Percentiles rank a stretch among this genome's conserved stretches.
Conservation (phyloP, 257 asterid genomes). For the Galeopsis tetrahit region DNA sequence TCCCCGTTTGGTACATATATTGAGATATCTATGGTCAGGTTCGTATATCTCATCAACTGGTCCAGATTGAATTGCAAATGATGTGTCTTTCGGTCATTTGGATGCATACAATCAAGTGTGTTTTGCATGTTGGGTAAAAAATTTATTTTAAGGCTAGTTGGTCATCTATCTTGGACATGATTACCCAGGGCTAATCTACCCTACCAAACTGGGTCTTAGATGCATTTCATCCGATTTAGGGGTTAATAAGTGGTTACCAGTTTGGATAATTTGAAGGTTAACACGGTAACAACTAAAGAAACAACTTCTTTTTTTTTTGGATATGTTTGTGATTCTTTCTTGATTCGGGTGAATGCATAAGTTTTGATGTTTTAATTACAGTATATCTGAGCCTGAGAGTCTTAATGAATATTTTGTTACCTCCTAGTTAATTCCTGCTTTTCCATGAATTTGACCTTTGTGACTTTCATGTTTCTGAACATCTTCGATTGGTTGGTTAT, state of each 20-base stretch:
- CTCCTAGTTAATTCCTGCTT: not conserved
- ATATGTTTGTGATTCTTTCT: slow-evolving; percentile 8
- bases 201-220: not conserved
- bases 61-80: too few relatives aligned
- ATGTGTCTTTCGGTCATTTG: too few relatives aligned
- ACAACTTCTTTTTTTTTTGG: not conserved
- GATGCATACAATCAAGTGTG: too few relatives aligned
- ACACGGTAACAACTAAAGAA: not conserved
- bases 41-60: too few relatives aligned
- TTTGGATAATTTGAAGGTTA: not conserved
- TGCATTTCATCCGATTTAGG: not conserved
- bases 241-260: not conserved
- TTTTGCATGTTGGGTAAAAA: too few relatives aligned
- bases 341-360: not conserved
- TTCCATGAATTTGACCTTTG: not conserved
- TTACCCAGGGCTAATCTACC: too few relatives aligned
- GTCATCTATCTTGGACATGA: too few relatives aligned
- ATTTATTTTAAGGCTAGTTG: too few relatives aligned
- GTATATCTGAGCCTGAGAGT: slow-evolving; percentile 7
- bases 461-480: slow-evolving; percentile 17
- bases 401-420: not conserved
- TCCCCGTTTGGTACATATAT: too few relatives aligned
- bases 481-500: slow-evolving; percentile 6
- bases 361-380: not conserved
- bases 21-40: too few relatives aligned